phyloP scores from a whole-genome alignment of 805 yeast species.

The Ogataea methylovora region DNA sequence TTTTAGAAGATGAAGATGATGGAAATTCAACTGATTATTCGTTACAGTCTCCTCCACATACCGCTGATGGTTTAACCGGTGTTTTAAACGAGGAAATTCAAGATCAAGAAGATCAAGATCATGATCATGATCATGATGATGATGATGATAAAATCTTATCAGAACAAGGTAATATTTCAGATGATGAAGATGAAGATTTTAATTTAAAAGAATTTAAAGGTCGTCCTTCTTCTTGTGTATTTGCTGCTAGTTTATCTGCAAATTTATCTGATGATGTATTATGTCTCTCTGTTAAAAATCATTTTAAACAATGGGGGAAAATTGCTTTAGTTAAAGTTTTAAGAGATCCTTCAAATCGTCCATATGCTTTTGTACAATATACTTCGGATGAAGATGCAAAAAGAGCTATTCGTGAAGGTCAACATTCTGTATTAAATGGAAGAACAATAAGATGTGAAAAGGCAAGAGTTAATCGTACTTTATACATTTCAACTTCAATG shows the following conservation, averaged over 20 bases:
- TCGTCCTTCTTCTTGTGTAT: conserved; percentile 79
- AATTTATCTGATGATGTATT: conserved; percentile 62
- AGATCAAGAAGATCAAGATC: not conserved
- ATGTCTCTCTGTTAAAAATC: conserved; percentile 58
- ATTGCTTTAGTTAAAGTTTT: conserved; percentile 72
- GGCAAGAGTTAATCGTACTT: conserved; percentile 86
- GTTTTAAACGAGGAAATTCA: no score
- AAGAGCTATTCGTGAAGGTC: conserved; percentile 60
- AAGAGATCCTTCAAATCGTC: conserved; percentile 74
- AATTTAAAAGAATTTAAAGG: conserved; percentile 30
- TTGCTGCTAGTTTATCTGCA: conserved; percentile 80
- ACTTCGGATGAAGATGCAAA: conserved; percentile 62
- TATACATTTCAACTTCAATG: conserved; percentile 42
- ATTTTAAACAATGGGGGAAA: conserved; percentile 66
- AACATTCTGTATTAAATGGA: conserved; percentile 62
- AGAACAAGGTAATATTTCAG: conserved; percentile 11
- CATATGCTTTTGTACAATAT: conserved; percentile 91
- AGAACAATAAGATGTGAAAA: conserved; percentile 80
- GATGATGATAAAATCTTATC: conserved; percentile 4
- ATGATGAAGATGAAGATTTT: conserved; percentile 6
- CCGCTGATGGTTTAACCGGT: no score
- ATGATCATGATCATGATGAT: not conserved
- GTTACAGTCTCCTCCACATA: no score
- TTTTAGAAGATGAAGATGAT: no score
- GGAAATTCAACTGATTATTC: no score